Percentiles rank a stretch among this genome's conserved stretches.
Evolutionary conservation across 1,139 yeast genomes (phyloP).

Genomic region (Pichia sp.): DNA sequence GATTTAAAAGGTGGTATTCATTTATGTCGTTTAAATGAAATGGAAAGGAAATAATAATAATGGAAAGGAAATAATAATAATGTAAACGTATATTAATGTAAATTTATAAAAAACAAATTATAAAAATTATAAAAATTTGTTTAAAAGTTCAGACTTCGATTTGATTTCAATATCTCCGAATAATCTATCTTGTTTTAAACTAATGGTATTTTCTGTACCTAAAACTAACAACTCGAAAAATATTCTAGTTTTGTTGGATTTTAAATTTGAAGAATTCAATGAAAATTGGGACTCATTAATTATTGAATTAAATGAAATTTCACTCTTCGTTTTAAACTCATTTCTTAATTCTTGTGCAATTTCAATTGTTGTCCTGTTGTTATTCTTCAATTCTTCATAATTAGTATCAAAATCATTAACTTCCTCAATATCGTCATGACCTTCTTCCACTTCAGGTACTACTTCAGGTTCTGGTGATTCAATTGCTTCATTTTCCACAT

Average conservation of each 20-base stretch:
- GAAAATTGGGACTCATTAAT: slow-evolving; percentile 12
- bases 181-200: slow-evolving; percentile 52
- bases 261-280: neutral
- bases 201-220: slow-evolving; percentile 71
- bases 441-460: neutral
- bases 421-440: neutral
- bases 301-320: slow-evolving; percentile 1
- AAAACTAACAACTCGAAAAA: slow-evolving; percentile 80
- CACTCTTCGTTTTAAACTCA: neutral
- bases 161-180: slow-evolving; percentile 55
- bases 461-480: slow-evolving; percentile 1
- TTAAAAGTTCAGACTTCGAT: slow-evolving; percentile 45
- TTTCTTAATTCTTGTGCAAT: slow-evolving; percentile 47
- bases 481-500: neutral
- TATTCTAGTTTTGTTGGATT: slow-evolving; percentile 49
- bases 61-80: neutral
- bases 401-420: slow-evolving; percentile 1
- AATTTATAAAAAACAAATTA: neutral
- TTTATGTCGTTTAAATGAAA: neutral
- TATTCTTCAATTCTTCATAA: slow-evolving; percentile 10
- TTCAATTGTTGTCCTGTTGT: slow-evolving; percentile 45
- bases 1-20: slow-evolving; percentile 14
- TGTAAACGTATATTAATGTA: neutral
- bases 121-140: slow-evolving; percentile 23
- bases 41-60: too few relatives aligned